Conservation (phyloP, 2,329 filamentous ascomycete genomes). For the Fusarium globosum region DNA sequence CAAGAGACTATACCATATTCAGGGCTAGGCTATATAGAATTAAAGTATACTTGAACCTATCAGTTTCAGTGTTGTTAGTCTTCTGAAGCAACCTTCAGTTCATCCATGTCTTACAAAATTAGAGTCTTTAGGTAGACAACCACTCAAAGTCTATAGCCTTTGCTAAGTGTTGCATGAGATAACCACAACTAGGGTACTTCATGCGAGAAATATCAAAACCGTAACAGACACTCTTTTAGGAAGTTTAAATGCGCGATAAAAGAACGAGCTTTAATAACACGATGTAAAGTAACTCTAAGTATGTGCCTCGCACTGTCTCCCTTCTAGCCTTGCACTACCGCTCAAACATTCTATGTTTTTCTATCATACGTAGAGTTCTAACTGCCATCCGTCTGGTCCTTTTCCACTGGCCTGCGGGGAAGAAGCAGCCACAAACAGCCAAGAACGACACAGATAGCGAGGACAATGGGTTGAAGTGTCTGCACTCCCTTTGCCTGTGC, state of each 20-base stretch:
- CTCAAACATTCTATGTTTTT: too few relatives aligned
- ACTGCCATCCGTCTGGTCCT: neutral
- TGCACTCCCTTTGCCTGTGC: neutral
- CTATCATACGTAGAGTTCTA: neutral
- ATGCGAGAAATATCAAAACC: neutral
- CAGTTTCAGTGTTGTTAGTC: neutral
- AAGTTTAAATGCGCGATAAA: neutral
- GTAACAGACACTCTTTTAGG: too few relatives aligned
- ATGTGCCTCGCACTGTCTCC: fast-evolving
- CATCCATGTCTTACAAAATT: neutral
- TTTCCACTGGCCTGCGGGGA: neutral
- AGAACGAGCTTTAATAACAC: fast-evolving
- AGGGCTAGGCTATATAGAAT: neutral
- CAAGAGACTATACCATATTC: neutral
- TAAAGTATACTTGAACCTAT: neutral
- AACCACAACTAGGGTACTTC: neutral
- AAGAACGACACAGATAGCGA: neutral
- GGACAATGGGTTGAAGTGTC: neutral
- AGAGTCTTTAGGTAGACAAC: neutral
- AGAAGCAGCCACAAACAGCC: neutral
- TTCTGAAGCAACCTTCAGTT: neutral
- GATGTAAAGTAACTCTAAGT: neutral
- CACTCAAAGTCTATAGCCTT: neutral
- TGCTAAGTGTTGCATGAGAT: neutral
- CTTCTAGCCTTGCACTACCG: neutral